Evolutionary conservation across 2,329 filamentous ascomycete genomes (phyloP).

Genomic region (Xylariaceae sp.): DNA sequence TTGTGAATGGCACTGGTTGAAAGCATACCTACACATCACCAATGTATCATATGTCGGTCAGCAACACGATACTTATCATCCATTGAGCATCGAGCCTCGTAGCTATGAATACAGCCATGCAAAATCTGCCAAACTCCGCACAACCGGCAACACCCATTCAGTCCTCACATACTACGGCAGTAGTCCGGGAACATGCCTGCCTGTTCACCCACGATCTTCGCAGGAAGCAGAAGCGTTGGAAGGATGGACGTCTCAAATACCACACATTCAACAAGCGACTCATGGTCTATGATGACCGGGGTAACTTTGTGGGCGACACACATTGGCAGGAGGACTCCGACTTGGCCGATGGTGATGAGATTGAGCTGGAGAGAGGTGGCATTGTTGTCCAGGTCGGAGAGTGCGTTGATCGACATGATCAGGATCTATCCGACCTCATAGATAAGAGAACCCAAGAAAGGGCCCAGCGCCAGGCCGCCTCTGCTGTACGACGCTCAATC

Average conservation of each 20-base stretch:
- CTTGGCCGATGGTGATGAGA: slow-evolving; percentile 76
- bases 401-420: slow-evolving; percentile 63
- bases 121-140: slow-evolving; percentile 22
- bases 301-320: slow-evolving; percentile 77
- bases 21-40: neutral
- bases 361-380: slow-evolving; percentile 69
- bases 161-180: slow-evolving; percentile 41
- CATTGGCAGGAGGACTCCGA: slow-evolving; percentile 68
- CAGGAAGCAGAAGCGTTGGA: slow-evolving; percentile 87
- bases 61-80: neutral
- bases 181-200: slow-evolving; percentile 76
- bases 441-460: slow-evolving; percentile 61
- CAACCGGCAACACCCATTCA: slow-evolving; percentile 17
- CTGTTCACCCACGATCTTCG: slow-evolving; percentile 81
- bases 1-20: neutral
- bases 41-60: neutral
- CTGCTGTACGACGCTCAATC: slow-evolving; percentile 32
- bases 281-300: slow-evolving; percentile 81
- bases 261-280: slow-evolving; percentile 87
- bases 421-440: slow-evolving; percentile 71
- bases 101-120: slow-evolving; percentile 23
- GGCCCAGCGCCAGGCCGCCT: slow-evolving; percentile 43
- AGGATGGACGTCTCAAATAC: slow-evolving; percentile 82
- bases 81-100: neutral
- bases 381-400: slow-evolving; percentile 78